Percentiles rank a stretch among this genome's conserved stretches.
These are phyloP conservation scores for Zoysia japonica DNA, from an alignment of 176 grass and related monocot species.

Conservation along the genomic window DNA sequence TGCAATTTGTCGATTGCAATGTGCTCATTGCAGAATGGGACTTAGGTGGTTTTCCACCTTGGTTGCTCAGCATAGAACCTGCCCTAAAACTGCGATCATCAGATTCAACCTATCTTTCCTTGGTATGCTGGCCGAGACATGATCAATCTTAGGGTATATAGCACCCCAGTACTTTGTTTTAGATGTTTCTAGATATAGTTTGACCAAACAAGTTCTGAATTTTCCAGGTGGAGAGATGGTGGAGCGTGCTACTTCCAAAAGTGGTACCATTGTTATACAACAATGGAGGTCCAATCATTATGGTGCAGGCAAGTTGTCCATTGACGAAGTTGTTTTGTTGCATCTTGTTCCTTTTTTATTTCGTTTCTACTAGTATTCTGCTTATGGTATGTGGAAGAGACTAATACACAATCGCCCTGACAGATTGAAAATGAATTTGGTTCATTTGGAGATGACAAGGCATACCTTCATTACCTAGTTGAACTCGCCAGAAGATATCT, in stretches of 20 bases:
- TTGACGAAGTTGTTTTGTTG: slow-evolving; percentile 19
- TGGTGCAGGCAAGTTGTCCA: slow-evolving; percentile 79
- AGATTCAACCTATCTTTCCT: slow-evolving; percentile 72
- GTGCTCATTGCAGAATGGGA: slow-evolving; percentile 81
- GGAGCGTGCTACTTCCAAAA: slow-evolving; percentile 78
- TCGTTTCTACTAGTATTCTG: slow-evolving; percentile 8
- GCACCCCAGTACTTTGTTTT: slow-evolving; percentile 17
- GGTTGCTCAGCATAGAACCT: slow-evolving; percentile 87
- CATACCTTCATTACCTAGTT: slow-evolving; percentile 76
- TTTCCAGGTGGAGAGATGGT: slow-evolving; percentile 92
- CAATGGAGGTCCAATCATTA: slow-evolving; percentile 89
- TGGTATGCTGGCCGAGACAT: slow-evolving; percentile 55
- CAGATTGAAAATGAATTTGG: slow-evolving; percentile 99
- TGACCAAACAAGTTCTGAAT: slow-evolving; percentile 28
- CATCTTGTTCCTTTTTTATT: slow-evolving; percentile 16
- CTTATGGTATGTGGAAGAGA: slow-evolving; percentile 31
- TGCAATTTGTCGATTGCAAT: slow-evolving; percentile 17
- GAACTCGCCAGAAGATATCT: slow-evolving; percentile 78
- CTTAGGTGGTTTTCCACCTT: slow-evolving; percentile 91
- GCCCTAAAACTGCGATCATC: slow-evolving; percentile 81
- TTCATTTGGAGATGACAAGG: slow-evolving; percentile 89
- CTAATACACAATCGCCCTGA: slow-evolving; percentile 36
- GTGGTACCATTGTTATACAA: slow-evolving; percentile 65
- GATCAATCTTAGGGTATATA: slow-evolving; percentile 1
- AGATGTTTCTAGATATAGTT: slow-evolving; percentile 30